Evolutionary conservation across 2,329 filamentous ascomycete species (phyloP).

Genomic region (Cryphonectria parasitica): DNA sequence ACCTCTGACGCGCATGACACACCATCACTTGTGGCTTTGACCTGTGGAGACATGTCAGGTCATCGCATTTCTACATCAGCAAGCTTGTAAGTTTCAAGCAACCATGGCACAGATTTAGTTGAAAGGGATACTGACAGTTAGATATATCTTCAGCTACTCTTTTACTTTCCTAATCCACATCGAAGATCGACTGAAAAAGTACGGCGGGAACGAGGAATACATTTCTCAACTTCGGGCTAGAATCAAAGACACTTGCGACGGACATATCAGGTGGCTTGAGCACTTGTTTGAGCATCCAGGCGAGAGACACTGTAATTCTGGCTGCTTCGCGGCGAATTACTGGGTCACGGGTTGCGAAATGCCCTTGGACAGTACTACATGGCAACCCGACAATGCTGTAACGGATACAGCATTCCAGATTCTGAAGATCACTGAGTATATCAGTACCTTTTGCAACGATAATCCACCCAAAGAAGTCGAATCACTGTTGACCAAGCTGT

Average conservation of each 20-base stretch:
- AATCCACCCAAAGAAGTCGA: background rate
- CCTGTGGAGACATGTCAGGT: slow-evolving; percentile 21
- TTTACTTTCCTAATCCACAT: slow-evolving; percentile 1
- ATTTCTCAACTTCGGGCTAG: background rate
- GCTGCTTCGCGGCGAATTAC: slow-evolving; percentile 13
- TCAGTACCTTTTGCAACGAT: background rate
- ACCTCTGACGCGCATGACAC: too few relatives aligned
- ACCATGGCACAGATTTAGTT: too few relatives aligned
- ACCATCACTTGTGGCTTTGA: slow-evolving; percentile 14
- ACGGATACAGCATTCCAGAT: slow-evolving; percentile 17
- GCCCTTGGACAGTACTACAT: background rate
- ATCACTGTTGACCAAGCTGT: background rate
- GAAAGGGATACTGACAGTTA: background rate
- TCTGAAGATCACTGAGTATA: slow-evolving; percentile 6
- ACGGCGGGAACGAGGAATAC: background rate
- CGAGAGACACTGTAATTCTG: background rate
- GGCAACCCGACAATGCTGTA: background rate
- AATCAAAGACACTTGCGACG: background rate
- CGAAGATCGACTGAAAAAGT: background rate
- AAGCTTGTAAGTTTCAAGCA: slow-evolving; percentile 7
- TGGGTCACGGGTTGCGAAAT: slow-evolving; percentile 2
- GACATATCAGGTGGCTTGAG: slow-evolving; percentile 11
- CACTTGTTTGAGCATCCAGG: background rate
- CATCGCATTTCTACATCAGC: slow-evolving; percentile 13
- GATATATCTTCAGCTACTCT: background rate